A percentile compares a stretch with the other conserved stretches of the same genome.
These are phyloP conservation scores for Nitzschia sp. DNA, from an alignment of 108 stramenopile genomes.

Conservation along the genomic window DNA sequence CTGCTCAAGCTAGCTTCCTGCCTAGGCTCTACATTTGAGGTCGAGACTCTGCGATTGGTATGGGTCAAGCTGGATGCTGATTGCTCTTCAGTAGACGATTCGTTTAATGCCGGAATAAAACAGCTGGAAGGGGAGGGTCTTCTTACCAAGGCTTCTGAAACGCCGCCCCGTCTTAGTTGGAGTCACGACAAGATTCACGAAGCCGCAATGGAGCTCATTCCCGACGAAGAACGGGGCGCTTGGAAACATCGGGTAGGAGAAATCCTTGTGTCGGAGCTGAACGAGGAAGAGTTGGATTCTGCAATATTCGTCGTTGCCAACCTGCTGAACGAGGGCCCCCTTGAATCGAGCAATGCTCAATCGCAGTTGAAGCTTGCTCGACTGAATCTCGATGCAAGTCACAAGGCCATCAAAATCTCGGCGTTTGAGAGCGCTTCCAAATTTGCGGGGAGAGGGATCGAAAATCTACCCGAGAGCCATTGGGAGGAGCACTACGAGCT, in stretches of 20 bases:
- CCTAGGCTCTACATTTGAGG: slow-evolving; percentile 16
- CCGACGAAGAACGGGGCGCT: neutral
- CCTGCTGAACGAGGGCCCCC: neutral
- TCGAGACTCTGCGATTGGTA: neutral
- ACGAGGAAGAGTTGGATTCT: slow-evolving; percentile 9
- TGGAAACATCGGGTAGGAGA: neutral
- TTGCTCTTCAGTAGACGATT: neutral
- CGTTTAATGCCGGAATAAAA: neutral
- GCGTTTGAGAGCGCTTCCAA: slow-evolving; percentile 29
- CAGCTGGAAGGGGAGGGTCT: neutral
- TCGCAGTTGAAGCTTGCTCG: neutral
- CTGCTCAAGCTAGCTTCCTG: slow-evolving; percentile 22
- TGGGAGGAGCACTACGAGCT: slow-evolving; percentile 22
- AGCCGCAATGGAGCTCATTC: slow-evolving; percentile 23
- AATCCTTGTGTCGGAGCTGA: slow-evolving; percentile 5
- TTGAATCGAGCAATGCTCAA: neutral
- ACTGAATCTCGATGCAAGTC: slow-evolving; percentile 31
- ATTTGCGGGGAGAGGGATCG: slow-evolving; percentile 25
- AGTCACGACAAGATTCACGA: slow-evolving; percentile 37
- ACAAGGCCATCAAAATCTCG: slow-evolving; percentile 22
- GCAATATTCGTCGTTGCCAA: slow-evolving; percentile 22
- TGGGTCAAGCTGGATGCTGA: neutral
- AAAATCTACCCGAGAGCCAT: neutral
- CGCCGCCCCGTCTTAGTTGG: neutral
- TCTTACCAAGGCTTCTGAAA: neutral